Percentiles rank a stretch among this genome's conserved stretches.
phyloP scores from a whole-genome alignment of 75 land plant genomes.

The Cupressus sempervirens region DNA sequence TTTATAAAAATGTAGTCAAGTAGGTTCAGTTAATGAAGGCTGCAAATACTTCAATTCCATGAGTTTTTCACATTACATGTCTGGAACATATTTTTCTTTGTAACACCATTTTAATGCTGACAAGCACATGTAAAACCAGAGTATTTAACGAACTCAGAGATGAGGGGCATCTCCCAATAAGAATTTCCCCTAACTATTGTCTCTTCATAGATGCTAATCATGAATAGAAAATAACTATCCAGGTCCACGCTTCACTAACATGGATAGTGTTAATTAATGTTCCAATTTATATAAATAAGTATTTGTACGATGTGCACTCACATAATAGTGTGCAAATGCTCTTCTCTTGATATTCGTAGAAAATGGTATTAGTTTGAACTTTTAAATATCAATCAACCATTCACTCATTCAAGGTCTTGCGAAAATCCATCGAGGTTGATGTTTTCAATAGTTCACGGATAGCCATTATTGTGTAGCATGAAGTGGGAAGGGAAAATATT shows the following conservation, averaged over 20 bases:
- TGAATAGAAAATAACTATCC: background rate
- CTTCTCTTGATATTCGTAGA: background rate
- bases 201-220: background rate
- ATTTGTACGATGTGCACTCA: background rate
- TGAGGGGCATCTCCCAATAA: background rate
- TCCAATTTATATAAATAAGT: background rate
- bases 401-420: slow-evolving; percentile 32
- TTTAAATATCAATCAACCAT: slow-evolving; percentile 11
- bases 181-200: background rate
- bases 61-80: too few relatives aligned
- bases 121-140: background rate
- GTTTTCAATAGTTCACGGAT: slow-evolving; percentile 84
- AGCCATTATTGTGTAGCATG: slow-evolving; percentile 96
- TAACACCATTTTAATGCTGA: background rate
- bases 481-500: slow-evolving; percentile 72
- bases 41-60: too few relatives aligned
- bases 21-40: too few relatives aligned
- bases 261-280: background rate
- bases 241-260: background rate
- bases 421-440: slow-evolving; percentile 65
- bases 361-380: background rate
- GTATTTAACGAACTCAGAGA: background rate
- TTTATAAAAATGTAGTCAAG: too few relatives aligned
- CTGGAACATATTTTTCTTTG: background rate
- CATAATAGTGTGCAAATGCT: background rate